A percentile compares a stretch with the other conserved stretches of the same genome.
These are phyloP conservation scores for Fusarium tricinctum DNA, from an alignment of 2,329 filamentous ascomycete species.

Conservation along the genomic window DNA sequence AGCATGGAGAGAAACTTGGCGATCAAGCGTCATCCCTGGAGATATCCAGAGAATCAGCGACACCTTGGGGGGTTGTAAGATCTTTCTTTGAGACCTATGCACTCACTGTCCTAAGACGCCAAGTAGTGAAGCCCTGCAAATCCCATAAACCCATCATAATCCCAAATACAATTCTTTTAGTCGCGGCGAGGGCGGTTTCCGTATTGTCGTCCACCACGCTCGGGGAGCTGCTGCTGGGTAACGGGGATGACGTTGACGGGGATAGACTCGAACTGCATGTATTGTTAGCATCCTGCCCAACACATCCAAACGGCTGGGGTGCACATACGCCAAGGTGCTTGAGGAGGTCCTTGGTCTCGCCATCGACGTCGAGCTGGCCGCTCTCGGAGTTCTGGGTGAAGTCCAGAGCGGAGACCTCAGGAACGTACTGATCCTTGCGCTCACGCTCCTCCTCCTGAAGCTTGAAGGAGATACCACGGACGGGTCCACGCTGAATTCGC, in stretches of 20 bases:
- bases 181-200: slow-evolving; percentile 69
- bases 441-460: slow-evolving; percentile 99
- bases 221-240: slow-evolving; percentile 86
- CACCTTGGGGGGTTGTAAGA: slow-evolving; percentile 80
- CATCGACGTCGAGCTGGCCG: slow-evolving; percentile 94
- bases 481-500: slow-evolving; percentile 98
- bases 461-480: slow-evolving; percentile 99
- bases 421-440: slow-evolving; percentile 99
- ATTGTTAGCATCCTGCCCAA: slow-evolving; percentile 49
- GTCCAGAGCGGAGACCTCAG: slow-evolving; percentile 98
- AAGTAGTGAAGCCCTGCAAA: slow-evolving; percentile 61
- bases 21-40: slow-evolving; percentile 89
- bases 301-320: neutral
- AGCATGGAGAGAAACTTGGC: slow-evolving; percentile 69
- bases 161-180: slow-evolving; percentile 55
- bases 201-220: slow-evolving; percentile 84
- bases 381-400: slow-evolving; percentile 94
- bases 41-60: slow-evolving; percentile 80
- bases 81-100: slow-evolving; percentile 72
- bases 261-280: slow-evolving; percentile 89
- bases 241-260: slow-evolving; percentile 96
- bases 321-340: slow-evolving; percentile 97
- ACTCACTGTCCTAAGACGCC: slow-evolving; percentile 72
- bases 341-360: slow-evolving; percentile 98
- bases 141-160: slow-evolving; percentile 59